These are phyloP conservation scores for Aquilaria sinensis DNA, from an alignment of 345 rosid species.

Conservation along the genomic window DNA sequence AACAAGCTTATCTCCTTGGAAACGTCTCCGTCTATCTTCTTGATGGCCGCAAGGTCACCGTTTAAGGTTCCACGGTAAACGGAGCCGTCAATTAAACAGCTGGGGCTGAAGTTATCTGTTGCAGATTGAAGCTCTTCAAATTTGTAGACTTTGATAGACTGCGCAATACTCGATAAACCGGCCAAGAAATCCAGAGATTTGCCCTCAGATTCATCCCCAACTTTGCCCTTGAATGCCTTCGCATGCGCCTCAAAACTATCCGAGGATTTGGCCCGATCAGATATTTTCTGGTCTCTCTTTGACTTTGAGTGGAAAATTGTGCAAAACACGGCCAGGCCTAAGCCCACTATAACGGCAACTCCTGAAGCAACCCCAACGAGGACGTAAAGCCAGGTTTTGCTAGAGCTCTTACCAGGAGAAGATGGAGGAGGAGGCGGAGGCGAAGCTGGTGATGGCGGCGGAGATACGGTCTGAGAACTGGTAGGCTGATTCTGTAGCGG, in stretches of 20 bases:
- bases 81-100: slow-evolving; percentile 43
- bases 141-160: slow-evolving; percentile 52
- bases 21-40: slow-evolving; percentile 66
- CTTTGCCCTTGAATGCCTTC: slow-evolving; percentile 27
- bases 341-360: slow-evolving; percentile 20
- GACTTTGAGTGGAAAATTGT: slow-evolving; percentile 6
- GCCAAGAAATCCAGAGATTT: slow-evolving; percentile 35
- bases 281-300: slow-evolving; percentile 18
- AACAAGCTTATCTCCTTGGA: slow-evolving; percentile 54
- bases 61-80: slow-evolving; percentile 55
- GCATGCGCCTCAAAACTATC: slow-evolving; percentile 29
- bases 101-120: slow-evolving; percentile 54
- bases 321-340: slow-evolving; percentile 28
- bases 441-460: slow-evolving; percentile 26
- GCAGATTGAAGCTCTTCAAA: slow-evolving; percentile 55
- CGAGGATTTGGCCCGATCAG: slow-evolving; percentile 15
- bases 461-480: slow-evolving; percentile 22
- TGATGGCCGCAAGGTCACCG: slow-evolving; percentile 68
- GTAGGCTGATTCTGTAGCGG: slow-evolving; percentile 41
- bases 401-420: slow-evolving; percentile 19
- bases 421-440: slow-evolving; percentile 24
- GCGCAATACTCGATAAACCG: slow-evolving; percentile 40
- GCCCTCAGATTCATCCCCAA: slow-evolving; percentile 37
- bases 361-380: slow-evolving; percentile 47
- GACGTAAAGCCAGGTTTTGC: slow-evolving; percentile 51